phyloP scores from a whole-genome alignment of 331 rosid species.

The Dryas integrifolia region DNA sequence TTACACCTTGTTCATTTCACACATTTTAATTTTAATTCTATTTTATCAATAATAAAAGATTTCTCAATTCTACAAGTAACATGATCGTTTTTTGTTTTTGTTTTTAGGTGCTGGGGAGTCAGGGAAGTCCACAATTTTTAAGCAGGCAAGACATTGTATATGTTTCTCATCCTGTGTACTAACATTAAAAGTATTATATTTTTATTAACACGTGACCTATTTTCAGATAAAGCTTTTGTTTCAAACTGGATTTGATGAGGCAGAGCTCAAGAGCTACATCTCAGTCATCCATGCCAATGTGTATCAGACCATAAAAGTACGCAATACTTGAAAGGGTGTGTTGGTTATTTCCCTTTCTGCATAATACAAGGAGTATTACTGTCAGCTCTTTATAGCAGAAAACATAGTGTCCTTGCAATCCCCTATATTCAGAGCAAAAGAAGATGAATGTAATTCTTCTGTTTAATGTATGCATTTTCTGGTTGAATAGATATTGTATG shows the following conservation, averaged over 20 bases:
- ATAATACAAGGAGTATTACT: conserved; percentile 39
- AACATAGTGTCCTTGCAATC: conserved; percentile 22
- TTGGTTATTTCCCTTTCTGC: conserved; percentile 83
- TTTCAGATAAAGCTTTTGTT: conserved; percentile 88
- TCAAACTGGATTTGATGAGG: conserved; percentile 92
- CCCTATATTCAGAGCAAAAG: conserved; percentile 18
- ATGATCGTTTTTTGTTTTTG: conserved; percentile 17
- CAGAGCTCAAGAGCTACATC: conserved; percentile 84
- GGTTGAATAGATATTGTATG: conserved; percentile 70
- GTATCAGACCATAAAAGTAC: conserved; percentile 99
- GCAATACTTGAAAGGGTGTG: conserved; percentile 99
- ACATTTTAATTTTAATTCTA: neutral
- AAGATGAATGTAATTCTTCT: conserved; percentile 22
- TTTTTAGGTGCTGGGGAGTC: conserved; percentile 93
- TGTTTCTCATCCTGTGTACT: conserved; percentile 19
- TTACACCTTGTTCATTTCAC: neutral
- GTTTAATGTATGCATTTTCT: conserved; percentile 19
- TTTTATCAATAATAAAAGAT: neutral
- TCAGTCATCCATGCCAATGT: conserved; percentile 97
- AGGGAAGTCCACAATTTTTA: conserved; percentile 94
- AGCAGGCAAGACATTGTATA: conserved; percentile 63
- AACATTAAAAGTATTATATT: conserved; percentile 15
- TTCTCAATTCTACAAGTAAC: conserved; percentile 6
- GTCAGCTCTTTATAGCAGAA: conserved; percentile 34
- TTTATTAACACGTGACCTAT: neutral